These are phyloP conservation scores for Glebionis coronaria DNA, from an alignment of 129 eudicot species.

Conservation along the genomic window DNA sequence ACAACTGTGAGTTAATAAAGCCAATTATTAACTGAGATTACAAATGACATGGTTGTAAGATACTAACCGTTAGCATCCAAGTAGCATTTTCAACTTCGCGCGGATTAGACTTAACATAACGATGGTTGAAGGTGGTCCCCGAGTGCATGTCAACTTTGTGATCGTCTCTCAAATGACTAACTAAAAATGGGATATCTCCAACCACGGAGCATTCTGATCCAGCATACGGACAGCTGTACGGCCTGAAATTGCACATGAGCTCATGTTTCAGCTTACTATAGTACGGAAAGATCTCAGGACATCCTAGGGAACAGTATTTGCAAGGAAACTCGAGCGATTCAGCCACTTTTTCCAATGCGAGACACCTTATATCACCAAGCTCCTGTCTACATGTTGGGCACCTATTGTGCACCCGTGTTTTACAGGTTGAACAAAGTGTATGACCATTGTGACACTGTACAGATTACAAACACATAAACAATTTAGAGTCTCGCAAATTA, in stretches of 20 bases:
- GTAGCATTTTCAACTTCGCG: conserved; percentile 58
- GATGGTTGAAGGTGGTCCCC: conserved; percentile 56
- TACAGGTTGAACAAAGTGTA: conserved; percentile 53
- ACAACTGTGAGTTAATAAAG: too few relatives aligned
- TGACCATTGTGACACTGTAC: conserved; percentile 33
- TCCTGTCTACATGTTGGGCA: conserved; percentile 57
- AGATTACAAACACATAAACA: too few relatives aligned
- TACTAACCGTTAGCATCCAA: conserved; percentile 58
- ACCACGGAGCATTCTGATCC: conserved; percentile 54
- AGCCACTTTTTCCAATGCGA: conserved; percentile 54
- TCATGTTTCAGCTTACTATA: conserved; percentile 55
- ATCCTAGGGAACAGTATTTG: conserved; percentile 46
- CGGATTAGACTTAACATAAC: conserved; percentile 56
- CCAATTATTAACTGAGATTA: not conserved
- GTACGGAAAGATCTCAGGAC: conserved; percentile 54
- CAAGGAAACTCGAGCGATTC: conserved; percentile 55
- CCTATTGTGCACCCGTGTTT: conserved; percentile 45
- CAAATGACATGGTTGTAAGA: not conserved
- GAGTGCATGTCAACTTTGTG: conserved; percentile 61
- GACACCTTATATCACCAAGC: conserved; percentile 50
- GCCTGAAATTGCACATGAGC: conserved; percentile 45
- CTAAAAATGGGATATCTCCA: conserved; percentile 42
- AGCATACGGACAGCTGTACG: conserved; percentile 54
- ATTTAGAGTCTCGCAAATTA: too few relatives aligned
- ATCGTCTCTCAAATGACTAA: conserved; percentile 47